Conservation (phyloP, 2,329 filamentous ascomycete genomes). For the Aspergillus hortae region DNA sequence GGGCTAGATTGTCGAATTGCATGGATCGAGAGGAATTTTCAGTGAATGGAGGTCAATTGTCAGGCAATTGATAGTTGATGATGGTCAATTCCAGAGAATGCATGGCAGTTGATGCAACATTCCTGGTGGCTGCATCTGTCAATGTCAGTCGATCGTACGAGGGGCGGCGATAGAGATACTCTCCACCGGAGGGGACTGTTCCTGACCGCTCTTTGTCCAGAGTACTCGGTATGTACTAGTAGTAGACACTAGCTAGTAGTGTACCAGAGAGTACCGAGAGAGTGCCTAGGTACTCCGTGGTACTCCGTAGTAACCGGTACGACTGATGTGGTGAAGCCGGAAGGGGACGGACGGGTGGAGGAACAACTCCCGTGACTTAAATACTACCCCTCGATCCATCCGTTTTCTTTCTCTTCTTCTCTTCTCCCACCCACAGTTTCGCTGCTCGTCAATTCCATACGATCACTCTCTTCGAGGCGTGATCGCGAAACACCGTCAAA, state of each 20-base stretch:
- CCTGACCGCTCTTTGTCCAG: slow-evolving; percentile 2
- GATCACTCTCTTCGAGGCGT: slow-evolving; percentile 52
- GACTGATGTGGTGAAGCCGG: background rate
- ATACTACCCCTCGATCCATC: slow-evolving; percentile 6
- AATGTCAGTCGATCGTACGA: too few species aligned
- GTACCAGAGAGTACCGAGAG: background rate
- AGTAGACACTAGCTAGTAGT: too few species aligned
- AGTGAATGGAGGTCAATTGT: too few species aligned
- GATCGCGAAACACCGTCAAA: slow-evolving; percentile 69
- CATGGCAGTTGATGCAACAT: too few species aligned
- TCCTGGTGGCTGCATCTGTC: too few species aligned
- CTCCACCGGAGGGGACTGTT: background rate
- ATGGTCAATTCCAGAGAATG: too few species aligned
- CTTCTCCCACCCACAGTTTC: slow-evolving; percentile 5
- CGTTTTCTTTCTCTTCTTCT: slow-evolving; percentile 1
- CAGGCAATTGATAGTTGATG: too few species aligned
- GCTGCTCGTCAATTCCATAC: slow-evolving; percentile 29
- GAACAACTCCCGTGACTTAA: slow-evolving; percentile 6
- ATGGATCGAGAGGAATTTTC: too few species aligned
- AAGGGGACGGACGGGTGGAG: slow-evolving; percentile 1
- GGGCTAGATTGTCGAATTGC: background rate
- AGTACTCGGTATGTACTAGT: too few species aligned
- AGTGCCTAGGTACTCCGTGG: too few species aligned
- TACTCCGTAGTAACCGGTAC: too few species aligned
- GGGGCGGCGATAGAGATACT: too few species aligned